Conservation (phyloP, 1,139 yeast species). For the Saccharomycopsis crataegensis region DNA sequence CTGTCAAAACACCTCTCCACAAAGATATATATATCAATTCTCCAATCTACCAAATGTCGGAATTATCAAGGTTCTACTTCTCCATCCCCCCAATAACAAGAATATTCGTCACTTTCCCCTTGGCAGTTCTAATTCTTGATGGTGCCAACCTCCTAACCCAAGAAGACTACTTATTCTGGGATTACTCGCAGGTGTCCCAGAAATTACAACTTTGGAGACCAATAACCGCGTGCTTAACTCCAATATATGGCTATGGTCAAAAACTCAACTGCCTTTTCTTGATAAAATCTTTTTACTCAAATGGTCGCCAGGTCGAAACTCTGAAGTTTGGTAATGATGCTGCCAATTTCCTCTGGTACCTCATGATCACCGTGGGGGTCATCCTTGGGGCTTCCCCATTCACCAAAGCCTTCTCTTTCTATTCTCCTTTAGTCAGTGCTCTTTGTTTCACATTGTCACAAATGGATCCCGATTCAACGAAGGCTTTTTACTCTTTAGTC, state of each 20-base stretch:
- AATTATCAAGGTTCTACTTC: neutral
- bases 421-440: neutral
- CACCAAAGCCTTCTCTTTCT: neutral
- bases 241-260: neutral
- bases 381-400: constrained; percentile 1
- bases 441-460: constrained; percentile 1
- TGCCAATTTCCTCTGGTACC: constrained; percentile 5
- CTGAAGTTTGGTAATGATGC: neutral
- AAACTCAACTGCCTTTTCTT: neutral
- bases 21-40: too few species aligned
- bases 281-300: constrained; percentile 3
- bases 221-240: constrained; percentile 4
- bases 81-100: constrained; percentile 12
- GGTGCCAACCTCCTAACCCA: too few species aligned
- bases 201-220: constrained; percentile 10
- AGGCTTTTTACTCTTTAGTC: constrained; percentile 3
- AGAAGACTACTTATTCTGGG: neutral
- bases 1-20: too few species aligned
- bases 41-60: neutral
- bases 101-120: neutral
- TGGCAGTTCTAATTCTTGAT: neutral
- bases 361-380: constrained; percentile 3
- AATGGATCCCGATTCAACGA: neutral
- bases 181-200: neutral
- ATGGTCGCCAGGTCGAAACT: neutral